Evolutionary conservation across 2,329 filamentous ascomycete genomes (phyloP), one percentile per base, ranked within the genome.

Genomic region (Aspergillus flavus): DNA sequence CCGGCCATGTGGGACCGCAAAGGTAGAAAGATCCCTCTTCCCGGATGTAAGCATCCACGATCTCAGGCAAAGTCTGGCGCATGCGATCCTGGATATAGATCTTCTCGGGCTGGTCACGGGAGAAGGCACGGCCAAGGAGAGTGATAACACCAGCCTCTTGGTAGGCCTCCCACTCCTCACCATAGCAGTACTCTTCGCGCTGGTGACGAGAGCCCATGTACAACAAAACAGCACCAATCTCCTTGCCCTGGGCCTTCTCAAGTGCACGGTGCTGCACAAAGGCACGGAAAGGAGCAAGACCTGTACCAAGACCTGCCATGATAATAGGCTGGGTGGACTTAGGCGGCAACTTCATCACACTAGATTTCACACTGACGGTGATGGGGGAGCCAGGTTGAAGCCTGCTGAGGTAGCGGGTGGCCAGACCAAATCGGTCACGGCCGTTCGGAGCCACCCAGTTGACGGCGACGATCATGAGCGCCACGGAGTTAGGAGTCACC

Each of bases 41-140:
- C 73, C 89, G 83, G 68, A 97, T 87, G 78, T 98, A 98, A 0
- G 93, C 91, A 79, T 93, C 83, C 63, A 93, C 86, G 67, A 99
- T 96, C 66, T 95, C 89, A 52, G 84, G 81, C 64, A 98, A 81
- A 0, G 90, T 93, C 86, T 98, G 86, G 62, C 95, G 86, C 95
- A 99, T 99, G 69, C 94, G 88, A 78, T 99, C 95, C 84, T 99
- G 95, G 75, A 99, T 99, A 81, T 99, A 99, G 69, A 99, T 97
- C 89, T 99, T 99, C 83, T 97, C 86, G 19, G 92, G 91, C 85
- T 99, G 95, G 77, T 99, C 95, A 76, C 95, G 91, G 63, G 92
- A 96, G 85, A 99, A 99, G 50, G 95, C 95, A 58, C 92, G 89
- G 58, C 95, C 95, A 57, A 99, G 87, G 48, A 97, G 86, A 0